phyloP scores from a whole-genome alignment of 129 eudicot genomes.

The Flaveria linearis region DNA sequence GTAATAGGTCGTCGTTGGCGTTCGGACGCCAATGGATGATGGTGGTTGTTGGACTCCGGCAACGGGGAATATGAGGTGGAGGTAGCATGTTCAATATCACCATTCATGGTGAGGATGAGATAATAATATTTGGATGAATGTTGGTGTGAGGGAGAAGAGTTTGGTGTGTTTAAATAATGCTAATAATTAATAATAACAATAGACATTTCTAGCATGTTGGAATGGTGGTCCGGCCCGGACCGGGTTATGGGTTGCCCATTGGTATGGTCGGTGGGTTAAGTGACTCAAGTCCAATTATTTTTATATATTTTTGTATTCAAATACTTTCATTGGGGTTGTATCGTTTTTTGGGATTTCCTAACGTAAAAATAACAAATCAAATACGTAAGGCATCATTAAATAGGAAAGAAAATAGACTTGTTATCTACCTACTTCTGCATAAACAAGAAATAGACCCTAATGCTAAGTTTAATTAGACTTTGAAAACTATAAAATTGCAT shows the following conservation, averaged over 20 bases:
- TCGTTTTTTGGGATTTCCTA: not conserved
- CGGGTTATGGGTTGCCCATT: slow-evolving; percentile 10
- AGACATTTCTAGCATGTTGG: slow-evolving; percentile 24
- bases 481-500: not conserved
- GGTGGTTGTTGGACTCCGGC: slow-evolving; percentile 41
- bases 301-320: not conserved
- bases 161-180: not conserved
- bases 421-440: not conserved
- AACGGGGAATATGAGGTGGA: slow-evolving; percentile 52
- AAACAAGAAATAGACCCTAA: not conserved
- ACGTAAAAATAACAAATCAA: not conserved
- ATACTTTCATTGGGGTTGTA: not conserved
- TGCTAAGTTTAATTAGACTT: not conserved
- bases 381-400: too few species aligned
- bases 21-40: not conserved
- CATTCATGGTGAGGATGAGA: slow-evolving; percentile 15
- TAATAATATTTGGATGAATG: slow-evolving; percentile 19
- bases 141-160: slow-evolving; percentile 20
- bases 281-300: slow-evolving; percentile 6
- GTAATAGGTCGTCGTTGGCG: slow-evolving; percentile 36
- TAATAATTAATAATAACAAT: not conserved
- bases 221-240: not conserved
- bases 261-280: slow-evolving; percentile 15
- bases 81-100: slow-evolving; percentile 52
- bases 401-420: not conserved